A percentile compares a stretch with the other conserved stretches of the same genome.
phyloP scores from a whole-genome alignment of 2,329 filamentous ascomycete species.

The Plenodomus lindquistii region DNA sequence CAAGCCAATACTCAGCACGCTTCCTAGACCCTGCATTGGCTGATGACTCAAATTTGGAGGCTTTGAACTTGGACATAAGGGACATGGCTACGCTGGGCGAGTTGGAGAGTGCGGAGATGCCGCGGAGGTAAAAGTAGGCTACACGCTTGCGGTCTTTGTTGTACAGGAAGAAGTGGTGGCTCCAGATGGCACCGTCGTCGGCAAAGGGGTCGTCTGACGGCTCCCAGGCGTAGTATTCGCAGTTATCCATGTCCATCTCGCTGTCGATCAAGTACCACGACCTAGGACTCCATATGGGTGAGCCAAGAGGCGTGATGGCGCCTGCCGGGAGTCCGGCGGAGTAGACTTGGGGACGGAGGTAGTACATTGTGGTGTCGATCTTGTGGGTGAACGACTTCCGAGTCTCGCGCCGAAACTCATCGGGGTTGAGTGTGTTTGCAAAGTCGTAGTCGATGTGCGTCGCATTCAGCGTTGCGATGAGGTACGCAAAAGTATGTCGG shows the following conservation, averaged over 20 bases:
- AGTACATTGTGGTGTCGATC: slow-evolving; percentile 83
- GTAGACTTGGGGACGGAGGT: slow-evolving; percentile 68
- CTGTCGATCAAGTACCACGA: slow-evolving; percentile 94
- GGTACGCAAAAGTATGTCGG: slow-evolving; percentile 89
- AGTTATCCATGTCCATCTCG: slow-evolving; percentile 90
- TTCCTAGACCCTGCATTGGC: slow-evolving; percentile 68
- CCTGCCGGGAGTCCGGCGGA: slow-evolving; percentile 48
- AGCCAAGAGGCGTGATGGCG: slow-evolving; percentile 53
- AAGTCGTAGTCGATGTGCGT: slow-evolving; percentile 98
- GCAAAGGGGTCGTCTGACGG: slow-evolving; percentile 90
- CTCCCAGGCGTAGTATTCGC: slow-evolving; percentile 85
- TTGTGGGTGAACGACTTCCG: slow-evolving; percentile 81
- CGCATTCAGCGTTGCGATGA: slow-evolving; percentile 95
- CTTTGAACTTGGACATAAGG: slow-evolving; percentile 44
- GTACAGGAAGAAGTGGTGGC: slow-evolving; percentile 96
- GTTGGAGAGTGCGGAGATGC: slow-evolving; percentile 75
- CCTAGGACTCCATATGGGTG: slow-evolving; percentile 78
- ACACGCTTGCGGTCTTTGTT: slow-evolving; percentile 91
- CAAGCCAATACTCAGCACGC: slow-evolving; percentile 86
- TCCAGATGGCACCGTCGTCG: slow-evolving; percentile 93
- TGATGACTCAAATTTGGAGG: slow-evolving; percentile 52
- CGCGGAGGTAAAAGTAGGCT: slow-evolving; percentile 89
- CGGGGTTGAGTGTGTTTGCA: slow-evolving; percentile 83
- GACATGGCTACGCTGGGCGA: slow-evolving; percentile 54
- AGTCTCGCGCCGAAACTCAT: slow-evolving; percentile 86